Conservation (phyloP, 306 rosid species). For the Chamaecrista fasciculata region DNA sequence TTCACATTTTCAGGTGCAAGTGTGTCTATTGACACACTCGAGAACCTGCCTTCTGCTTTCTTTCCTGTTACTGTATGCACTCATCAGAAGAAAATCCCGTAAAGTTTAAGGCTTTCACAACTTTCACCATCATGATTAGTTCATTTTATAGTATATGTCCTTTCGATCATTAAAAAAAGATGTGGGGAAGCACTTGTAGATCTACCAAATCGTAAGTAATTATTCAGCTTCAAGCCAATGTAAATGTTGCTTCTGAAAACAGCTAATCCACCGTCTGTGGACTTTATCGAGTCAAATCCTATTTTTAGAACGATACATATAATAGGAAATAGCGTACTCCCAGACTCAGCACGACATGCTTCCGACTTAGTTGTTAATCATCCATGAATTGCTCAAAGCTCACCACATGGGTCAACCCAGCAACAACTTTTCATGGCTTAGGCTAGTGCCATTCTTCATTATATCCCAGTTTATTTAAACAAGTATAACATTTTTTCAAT, state of each 20-base stretch:
- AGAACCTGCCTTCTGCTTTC: not conserved
- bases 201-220: too few species aligned
- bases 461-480: not conserved
- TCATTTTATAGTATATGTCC: not conserved
- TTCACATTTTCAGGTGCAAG: slow-evolving; percentile 8
- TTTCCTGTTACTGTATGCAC: not conserved
- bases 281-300: not conserved
- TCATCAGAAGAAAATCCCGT: not conserved
- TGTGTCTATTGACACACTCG: not conserved
- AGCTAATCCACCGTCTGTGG: not conserved
- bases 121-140: not conserved
- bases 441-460: not conserved
- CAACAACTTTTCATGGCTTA: not conserved
- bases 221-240: too few species aligned
- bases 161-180: too few species aligned
- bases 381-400: not conserved
- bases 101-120: not conserved
- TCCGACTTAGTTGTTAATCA: too few species aligned
- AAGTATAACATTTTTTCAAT: too few species aligned
- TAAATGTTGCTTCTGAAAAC: not conserved
- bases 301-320: not conserved
- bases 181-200: too few species aligned
- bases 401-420: not conserved
- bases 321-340: too few species aligned
- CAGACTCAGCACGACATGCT: too few species aligned